phyloP scores from a whole-genome alignment of 306 rosid species.

The Vigna hirtella region DNA sequence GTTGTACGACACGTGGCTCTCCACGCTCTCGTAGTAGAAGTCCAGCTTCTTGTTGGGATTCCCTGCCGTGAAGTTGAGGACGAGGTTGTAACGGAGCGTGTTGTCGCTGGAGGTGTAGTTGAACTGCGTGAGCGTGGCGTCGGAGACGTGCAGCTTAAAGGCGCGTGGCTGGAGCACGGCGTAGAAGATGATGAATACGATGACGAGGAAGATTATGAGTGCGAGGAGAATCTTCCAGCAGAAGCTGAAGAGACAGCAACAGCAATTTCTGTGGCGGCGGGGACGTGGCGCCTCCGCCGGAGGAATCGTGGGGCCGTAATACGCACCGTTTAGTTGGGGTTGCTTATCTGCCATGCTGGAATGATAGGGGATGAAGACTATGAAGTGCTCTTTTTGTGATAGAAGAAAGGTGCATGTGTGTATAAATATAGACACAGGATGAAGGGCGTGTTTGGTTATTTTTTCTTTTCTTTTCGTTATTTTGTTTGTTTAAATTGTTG shows the following conservation, averaged over 20 bases:
- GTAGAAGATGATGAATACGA: constrained; percentile 56
- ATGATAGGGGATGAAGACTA: background rate
- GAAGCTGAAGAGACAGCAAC: constrained; percentile 55
- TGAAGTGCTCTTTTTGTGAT: background rate
- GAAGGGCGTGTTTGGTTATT: background rate
- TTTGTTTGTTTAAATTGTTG: too few relatives aligned
- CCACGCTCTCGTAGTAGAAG: constrained; percentile 51
- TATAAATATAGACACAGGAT: background rate
- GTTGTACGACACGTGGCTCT: constrained; percentile 46
- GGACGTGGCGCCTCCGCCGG: background rate
- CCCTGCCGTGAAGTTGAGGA: constrained; percentile 54
- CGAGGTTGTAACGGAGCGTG: constrained; percentile 48
- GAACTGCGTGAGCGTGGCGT: constrained; percentile 68
- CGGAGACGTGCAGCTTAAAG: constrained; percentile 56
- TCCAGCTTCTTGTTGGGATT: constrained; percentile 54
- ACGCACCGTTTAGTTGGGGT: constrained; percentile 42
- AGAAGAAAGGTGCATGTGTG: background rate
- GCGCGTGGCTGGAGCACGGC: constrained; percentile 59
- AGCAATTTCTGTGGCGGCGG: constrained; percentile 11
- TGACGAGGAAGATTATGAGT: constrained; percentile 39
- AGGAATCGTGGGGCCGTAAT: constrained; percentile 39
- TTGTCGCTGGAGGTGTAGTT: constrained; percentile 42
- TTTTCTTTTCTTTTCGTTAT: background rate
- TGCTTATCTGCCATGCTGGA: constrained; percentile 6
- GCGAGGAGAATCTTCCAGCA: constrained; percentile 51